These are phyloP conservation scores for Candida freyschussii DNA, from an alignment of 1,139 yeast genomes.

Conservation along the genomic window DNA sequence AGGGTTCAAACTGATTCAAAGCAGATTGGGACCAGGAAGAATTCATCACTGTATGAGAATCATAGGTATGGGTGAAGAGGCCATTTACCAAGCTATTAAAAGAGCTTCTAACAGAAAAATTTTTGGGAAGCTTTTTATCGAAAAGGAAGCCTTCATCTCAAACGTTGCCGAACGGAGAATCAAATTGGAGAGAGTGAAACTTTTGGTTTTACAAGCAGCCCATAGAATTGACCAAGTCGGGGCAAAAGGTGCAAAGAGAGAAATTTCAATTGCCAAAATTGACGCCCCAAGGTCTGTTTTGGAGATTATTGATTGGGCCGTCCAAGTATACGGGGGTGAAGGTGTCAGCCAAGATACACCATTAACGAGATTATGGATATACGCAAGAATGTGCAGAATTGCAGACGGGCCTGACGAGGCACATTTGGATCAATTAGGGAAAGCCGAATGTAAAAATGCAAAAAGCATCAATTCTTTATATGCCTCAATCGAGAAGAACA, in stretches of 20 bases:
- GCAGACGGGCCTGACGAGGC: conserved; percentile 81
- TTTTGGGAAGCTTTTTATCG: conserved; percentile 51
- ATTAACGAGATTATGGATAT: conserved; percentile 52
- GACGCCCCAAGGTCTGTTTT: conserved; percentile 57
- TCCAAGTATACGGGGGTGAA: conserved; percentile 67
- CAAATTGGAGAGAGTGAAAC: conserved; percentile 51
- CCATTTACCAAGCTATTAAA: conserved; percentile 46
- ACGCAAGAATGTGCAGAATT: conserved; percentile 55
- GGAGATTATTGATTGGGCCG: conserved; percentile 58
- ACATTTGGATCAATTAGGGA: conserved; percentile 55
- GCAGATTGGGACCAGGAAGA: conserved; percentile 69
- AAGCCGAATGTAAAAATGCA: conserved; percentile 27
- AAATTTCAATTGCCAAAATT: conserved; percentile 67
- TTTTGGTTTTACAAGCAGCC: conserved; percentile 63
- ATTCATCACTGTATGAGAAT: conserved; percentile 74
- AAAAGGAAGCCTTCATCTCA: conserved; percentile 49
- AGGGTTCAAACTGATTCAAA: conserved; percentile 67
- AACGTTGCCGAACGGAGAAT: conserved; percentile 55
- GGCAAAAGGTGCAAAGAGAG: conserved; percentile 53
- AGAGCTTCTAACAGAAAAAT: conserved; percentile 54
- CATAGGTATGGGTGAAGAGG: conserved; percentile 62
- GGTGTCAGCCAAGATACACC: conserved; percentile 61
- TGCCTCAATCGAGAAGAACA: conserved; percentile 16
- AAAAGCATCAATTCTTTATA: conserved; percentile 20
- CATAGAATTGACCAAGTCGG: conserved; percentile 54